Evolutionary conservation across 345 rosid genomes (phyloP), one percentile per base, ranked within the genome.

Genomic region (Triadica sebifera): DNA sequence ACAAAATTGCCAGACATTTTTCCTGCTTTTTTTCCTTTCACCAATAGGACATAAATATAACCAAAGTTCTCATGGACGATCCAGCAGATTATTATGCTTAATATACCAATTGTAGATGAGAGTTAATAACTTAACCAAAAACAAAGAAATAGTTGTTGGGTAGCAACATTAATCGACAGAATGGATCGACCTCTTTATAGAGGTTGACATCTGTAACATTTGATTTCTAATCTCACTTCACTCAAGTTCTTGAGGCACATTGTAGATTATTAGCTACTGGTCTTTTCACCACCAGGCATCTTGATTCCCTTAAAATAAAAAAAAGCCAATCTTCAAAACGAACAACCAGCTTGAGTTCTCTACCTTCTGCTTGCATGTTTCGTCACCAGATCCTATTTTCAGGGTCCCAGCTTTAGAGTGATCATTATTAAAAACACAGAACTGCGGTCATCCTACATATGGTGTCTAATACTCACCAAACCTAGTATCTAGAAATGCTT

Each of bases 81-180:
- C 22, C 11, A 24, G 17, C 56, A 41, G 24, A 58, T 43, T 43
- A 22, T 52, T 19, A 68, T 22, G 53, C 41, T 57, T 56, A 43
- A 43, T 19, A 13, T 58, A 22, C 60, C 47, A 51, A 47, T 37
- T 20, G 38, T 17, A 59, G 24, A 61, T 34, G 37, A 20, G 1
- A 63, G 19, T 47, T 37, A 9, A 63, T 37, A 38, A 38, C 38
- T 39, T 37, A 63, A 20, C 47, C 6, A 63, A 29, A 29, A 29
- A 6, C 39, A 12, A 43, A 41, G 10, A 41, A 41, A 90, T 2
- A 91, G n/a, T n/a, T 80, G 20, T 22, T 9, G 37, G 62, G 38
- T 58, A 22, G 37, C 15, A 57, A 58, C 43, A 20, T 12, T 46
- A 45, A 3, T 17, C 4, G 9, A 50, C 19, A 2, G 2, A 91